Evolutionary conservation across 805 yeast species (phyloP).

Genomic region (Myxozyma geophila): DNA sequence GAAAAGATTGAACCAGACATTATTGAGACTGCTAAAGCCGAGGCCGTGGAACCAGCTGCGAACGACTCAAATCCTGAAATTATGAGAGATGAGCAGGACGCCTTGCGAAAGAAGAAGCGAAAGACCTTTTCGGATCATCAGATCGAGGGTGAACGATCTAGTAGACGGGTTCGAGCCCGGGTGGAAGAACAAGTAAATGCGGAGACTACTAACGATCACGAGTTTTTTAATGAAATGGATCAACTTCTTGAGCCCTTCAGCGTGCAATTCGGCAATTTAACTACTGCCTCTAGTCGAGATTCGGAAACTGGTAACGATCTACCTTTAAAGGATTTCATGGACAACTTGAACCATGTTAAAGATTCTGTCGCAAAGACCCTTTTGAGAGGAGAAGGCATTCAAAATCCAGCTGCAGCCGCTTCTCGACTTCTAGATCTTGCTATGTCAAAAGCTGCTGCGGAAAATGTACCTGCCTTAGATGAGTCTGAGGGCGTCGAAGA

Average conservation of each 20-base stretch:
- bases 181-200: slow-evolving; percentile 35
- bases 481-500: slow-evolving; percentile 17
- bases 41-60: not conserved
- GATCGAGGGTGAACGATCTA: slow-evolving; percentile 24
- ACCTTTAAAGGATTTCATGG: slow-evolving; percentile 22
- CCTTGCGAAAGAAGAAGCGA: slow-evolving; percentile 14
- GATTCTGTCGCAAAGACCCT: slow-evolving; percentile 21
- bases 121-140: slow-evolving; percentile 25
- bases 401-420: slow-evolving; percentile 21
- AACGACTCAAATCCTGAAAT: not conserved
- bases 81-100: slow-evolving; percentile 5
- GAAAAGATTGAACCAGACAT: not conserved
- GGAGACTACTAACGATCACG: slow-evolving; percentile 23
- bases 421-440: slow-evolving; percentile 26
- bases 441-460: slow-evolving; percentile 2
- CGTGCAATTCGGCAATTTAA: slow-evolving; percentile 14
- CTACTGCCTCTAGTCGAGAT: not conserved
- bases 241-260: slow-evolving; percentile 14
- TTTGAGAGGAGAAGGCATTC: slow-evolving; percentile 31
- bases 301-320: slow-evolving; percentile 10
- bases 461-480: not conserved
- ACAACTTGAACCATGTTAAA: slow-evolving; percentile 16
- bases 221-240: slow-evolving; percentile 27
- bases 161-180: slow-evolving; percentile 42
- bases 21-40: not conserved